Conservation (phyloP, 2,329 filamentous ascomycete genomes). For the Pyricularia sp. region DNA sequence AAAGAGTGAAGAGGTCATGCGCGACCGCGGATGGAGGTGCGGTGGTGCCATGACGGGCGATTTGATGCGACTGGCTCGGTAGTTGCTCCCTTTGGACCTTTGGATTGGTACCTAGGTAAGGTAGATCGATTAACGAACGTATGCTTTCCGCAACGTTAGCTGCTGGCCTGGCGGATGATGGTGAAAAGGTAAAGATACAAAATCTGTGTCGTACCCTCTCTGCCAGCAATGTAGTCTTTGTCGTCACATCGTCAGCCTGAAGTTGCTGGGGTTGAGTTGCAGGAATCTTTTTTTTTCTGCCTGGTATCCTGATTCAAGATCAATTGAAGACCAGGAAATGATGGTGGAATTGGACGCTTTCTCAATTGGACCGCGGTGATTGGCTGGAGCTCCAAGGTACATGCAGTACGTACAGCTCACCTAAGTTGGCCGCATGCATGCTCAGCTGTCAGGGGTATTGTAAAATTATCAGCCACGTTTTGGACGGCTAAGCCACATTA, state of each 20-base stretch:
- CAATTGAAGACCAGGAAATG: not conserved
- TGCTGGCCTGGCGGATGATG: not conserved
- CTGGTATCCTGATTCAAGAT: not conserved
- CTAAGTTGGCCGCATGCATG: not conserved
- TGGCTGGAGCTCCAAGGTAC: not conserved
- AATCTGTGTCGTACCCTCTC: not conserved
- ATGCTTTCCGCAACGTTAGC: not conserved
- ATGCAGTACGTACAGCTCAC: not conserved
- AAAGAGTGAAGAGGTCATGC: conserved; percentile 88
- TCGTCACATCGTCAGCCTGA: not conserved
- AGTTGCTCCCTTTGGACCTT: not conserved
- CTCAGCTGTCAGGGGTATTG: not conserved
- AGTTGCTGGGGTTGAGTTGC: not conserved
- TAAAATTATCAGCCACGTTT: not conserved
- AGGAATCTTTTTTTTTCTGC: not conserved
- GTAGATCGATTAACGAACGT: not conserved
- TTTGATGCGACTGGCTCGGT: not conserved
- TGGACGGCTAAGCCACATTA: not conserved
- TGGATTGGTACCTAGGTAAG: no score
- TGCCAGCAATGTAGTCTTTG: not conserved
- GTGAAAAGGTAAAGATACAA: not conserved
- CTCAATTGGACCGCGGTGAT: not conserved
- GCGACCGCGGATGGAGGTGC: conserved; percentile 84
- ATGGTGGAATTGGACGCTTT: not conserved
- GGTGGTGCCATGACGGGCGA: conserved; percentile 56